Evolutionary conservation across 345 rosid species (phyloP).

Genomic region (Passiflora organensis): DNA sequence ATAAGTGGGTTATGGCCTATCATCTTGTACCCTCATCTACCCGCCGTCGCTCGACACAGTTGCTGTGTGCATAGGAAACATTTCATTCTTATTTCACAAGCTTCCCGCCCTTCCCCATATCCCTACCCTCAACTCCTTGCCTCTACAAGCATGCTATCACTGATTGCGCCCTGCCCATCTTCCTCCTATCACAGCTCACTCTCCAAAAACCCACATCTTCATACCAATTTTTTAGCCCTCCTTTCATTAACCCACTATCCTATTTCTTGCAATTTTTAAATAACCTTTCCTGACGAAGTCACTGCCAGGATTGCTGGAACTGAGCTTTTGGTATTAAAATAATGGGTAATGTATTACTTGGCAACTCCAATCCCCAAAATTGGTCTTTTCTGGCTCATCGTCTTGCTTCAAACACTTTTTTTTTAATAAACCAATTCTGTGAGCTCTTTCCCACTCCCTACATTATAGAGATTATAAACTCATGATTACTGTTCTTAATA

Average conservation of each 20-base stretch:
- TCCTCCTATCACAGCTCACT: slow-evolving; percentile 17
- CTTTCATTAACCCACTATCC: slow-evolving; percentile 18
- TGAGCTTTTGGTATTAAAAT: slow-evolving; percentile 18
- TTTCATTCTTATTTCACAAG: slow-evolving; percentile 29
- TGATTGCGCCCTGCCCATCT: slow-evolving; percentile 8
- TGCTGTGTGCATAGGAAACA: slow-evolving; percentile 60
- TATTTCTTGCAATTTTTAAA: not conserved
- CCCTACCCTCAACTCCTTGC: not conserved
- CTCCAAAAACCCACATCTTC: not conserved
- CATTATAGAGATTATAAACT: slow-evolving; percentile 51
- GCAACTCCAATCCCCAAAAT: slow-evolving; percentile 31
- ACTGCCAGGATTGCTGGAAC: slow-evolving; percentile 38
- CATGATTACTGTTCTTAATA: slow-evolving; percentile 38
- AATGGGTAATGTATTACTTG: not conserved
- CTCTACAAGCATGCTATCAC: slow-evolving; percentile 22
- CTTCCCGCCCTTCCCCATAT: slow-evolving; percentile 31
- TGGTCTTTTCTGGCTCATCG: slow-evolving; percentile 17
- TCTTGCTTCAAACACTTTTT: too few relatives aligned
- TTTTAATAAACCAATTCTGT: too few relatives aligned
- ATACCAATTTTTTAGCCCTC: not conserved
- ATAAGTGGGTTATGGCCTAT: slow-evolving; percentile 48
- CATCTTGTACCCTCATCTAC: slow-evolving; percentile 44
- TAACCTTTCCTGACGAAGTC: not conserved
- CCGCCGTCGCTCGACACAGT: slow-evolving; percentile 43
- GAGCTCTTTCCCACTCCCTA: slow-evolving; percentile 37